phyloP scores from a whole-genome alignment of 2,329 filamentous ascomycete genomes.

The Beauveria bassiana region DNA sequence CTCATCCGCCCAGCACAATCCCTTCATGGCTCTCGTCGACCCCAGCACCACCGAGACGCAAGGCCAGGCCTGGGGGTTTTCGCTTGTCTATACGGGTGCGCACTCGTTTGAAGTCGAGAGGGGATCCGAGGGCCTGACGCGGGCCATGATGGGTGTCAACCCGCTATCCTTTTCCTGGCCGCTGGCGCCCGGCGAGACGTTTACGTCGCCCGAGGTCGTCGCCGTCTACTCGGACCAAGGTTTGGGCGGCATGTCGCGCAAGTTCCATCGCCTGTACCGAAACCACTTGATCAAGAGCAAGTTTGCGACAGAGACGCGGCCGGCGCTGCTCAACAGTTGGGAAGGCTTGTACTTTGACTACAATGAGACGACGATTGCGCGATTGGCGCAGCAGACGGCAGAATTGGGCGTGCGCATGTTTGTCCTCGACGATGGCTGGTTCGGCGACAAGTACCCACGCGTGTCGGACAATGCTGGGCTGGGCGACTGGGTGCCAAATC shows the following conservation, averaged over 20 bases:
- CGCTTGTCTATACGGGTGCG: constrained; percentile 56
- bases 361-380: constrained; percentile 47
- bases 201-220: constrained; percentile 55
- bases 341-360: constrained; percentile 54
- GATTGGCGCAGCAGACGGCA: constrained; percentile 48
- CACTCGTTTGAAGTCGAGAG: constrained; percentile 55
- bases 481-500: constrained; percentile 56
- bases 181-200: constrained; percentile 45
- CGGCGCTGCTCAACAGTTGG: constrained; percentile 57
- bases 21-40: constrained; percentile 51
- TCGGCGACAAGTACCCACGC: constrained; percentile 54
- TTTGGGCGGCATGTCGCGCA: constrained; percentile 53
- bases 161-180: constrained; percentile 52
- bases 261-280: constrained; percentile 53
- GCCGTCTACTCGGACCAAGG: constrained; percentile 52
- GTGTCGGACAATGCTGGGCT: constrained; percentile 49
- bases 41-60: constrained; percentile 51
- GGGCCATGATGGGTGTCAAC: constrained; percentile 54
- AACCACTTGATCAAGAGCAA: constrained; percentile 53
- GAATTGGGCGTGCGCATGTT: constrained; percentile 54
- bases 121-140: constrained; percentile 52
- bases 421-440: constrained; percentile 62
- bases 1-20: constrained; percentile 57
- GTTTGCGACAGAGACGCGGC: constrained; percentile 42
- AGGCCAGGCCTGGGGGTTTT: constrained; percentile 58